These are phyloP conservation scores for Geranium incanum DNA, from an alignment of 441 rosid genomes.

Conservation along the genomic window DNA sequence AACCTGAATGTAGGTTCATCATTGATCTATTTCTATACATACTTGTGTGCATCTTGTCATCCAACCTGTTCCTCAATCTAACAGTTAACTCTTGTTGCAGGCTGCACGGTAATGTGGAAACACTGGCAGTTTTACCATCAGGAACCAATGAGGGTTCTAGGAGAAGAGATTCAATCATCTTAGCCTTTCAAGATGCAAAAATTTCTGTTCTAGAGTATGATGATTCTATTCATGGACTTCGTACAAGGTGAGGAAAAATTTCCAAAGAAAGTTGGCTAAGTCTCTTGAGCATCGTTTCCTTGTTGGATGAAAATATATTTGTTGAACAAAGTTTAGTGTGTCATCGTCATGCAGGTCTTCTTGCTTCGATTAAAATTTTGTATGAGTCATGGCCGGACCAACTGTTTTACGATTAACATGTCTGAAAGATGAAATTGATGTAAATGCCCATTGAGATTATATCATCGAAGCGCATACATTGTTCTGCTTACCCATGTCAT, in stretches of 20 bases:
- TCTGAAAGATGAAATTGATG: neutral
- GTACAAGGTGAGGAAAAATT: slow-evolving; percentile 44
- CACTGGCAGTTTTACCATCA: slow-evolving; percentile 60
- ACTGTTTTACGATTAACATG: neutral
- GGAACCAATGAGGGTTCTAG: slow-evolving; percentile 62
- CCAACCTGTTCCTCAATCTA: slow-evolving; percentile 13
- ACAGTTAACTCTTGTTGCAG: slow-evolving; percentile 26
- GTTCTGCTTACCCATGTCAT: neutral
- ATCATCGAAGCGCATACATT: neutral
- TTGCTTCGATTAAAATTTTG: neutral
- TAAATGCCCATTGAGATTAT: neutral
- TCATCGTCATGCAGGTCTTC: neutral
- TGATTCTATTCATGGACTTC: slow-evolving; percentile 79
- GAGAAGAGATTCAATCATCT: slow-evolving; percentile 72
- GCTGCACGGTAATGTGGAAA: slow-evolving; percentile 89
- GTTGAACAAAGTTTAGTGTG: neutral
- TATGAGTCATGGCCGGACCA: neutral
- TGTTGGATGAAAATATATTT: neutral
- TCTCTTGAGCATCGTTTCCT: neutral
- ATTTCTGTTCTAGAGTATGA: slow-evolving; percentile 85
- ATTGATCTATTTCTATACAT: neutral
- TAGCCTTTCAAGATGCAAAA: slow-evolving; percentile 79
- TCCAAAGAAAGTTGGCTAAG: neutral
- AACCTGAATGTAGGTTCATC: slow-evolving; percentile 1
- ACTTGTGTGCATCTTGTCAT: neutral